phyloP scores from a whole-genome alignment of 306 rosid species.

The Trifolium pratense region DNA sequence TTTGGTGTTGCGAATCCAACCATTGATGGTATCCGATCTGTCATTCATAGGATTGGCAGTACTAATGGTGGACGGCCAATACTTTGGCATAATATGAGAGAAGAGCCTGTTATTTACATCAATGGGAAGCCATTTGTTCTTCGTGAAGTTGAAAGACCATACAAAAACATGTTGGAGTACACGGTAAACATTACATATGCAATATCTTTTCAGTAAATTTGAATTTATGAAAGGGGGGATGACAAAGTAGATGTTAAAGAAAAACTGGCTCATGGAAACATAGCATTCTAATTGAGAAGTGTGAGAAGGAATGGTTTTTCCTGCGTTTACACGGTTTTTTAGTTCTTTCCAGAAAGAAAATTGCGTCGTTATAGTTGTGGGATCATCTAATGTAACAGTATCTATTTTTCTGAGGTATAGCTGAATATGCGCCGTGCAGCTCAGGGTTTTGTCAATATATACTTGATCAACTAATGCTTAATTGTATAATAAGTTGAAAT shows the following conservation, averaged over 20 bases:
- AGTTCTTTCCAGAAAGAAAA: neutral
- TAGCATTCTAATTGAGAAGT: constrained; percentile 14
- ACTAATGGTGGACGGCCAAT: constrained; percentile 67
- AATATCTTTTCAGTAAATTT: constrained; percentile 28
- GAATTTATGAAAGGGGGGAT: constrained; percentile 24
- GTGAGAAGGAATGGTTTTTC: neutral
- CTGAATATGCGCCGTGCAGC: constrained; percentile 6
- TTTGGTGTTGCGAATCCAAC: constrained; percentile 98
- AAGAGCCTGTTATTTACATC: constrained; percentile 93
- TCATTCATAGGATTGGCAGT: constrained; percentile 71
- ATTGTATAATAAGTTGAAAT: constrained; percentile 10
- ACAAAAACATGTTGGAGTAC: constrained; percentile 88
- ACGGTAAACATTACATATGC: constrained; percentile 57
- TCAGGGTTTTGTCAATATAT: neutral
- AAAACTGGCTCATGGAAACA: constrained; percentile 4
- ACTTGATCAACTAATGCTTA: constrained; percentile 19
- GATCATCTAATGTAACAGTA: neutral
- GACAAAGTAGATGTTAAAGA: constrained; percentile 21
- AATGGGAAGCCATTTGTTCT: constrained; percentile 95
- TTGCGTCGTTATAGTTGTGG: constrained; percentile 6
- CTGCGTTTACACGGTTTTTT: neutral
- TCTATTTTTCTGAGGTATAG: neutral
- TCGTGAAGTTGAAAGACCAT: constrained; percentile 94
- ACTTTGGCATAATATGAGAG: constrained; percentile 97
- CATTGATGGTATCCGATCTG: constrained; percentile 83